Percentiles rank a stretch among this genome's conserved stretches.
These are phyloP conservation scores for Pseudogymnoascus sp. DNA, from an alignment of 2,329 filamentous ascomycete species.

Conservation along the genomic window DNA sequence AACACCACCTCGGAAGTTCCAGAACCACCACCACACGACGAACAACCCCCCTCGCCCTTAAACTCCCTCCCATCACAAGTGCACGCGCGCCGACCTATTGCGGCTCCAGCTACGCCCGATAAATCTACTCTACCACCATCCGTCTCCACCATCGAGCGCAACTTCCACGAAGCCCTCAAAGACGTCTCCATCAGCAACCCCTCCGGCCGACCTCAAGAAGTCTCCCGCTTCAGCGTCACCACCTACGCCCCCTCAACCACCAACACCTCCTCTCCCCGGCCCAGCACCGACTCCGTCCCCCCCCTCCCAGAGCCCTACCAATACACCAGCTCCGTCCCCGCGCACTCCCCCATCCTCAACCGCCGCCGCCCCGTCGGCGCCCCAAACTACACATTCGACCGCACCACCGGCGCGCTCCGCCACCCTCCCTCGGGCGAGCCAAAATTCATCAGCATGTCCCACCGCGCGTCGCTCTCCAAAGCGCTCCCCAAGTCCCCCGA, in stretches of 20 bases:
- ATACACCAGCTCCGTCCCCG: slow-evolving; percentile 19
- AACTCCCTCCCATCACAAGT: slow-evolving; percentile 6
- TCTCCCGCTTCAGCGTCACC: slow-evolving; percentile 28
- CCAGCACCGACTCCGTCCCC: slow-evolving; percentile 23
- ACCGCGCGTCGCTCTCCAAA: slow-evolving; percentile 37
- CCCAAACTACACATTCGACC: slow-evolving; percentile 8
- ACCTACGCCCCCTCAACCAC: slow-evolving; percentile 27
- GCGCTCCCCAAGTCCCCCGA: slow-evolving; percentile 52
- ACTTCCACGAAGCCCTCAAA: slow-evolving; percentile 23
- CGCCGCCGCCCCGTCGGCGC: slow-evolving; percentile 23
- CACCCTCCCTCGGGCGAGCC: slow-evolving; percentile 16
- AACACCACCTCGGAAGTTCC: slow-evolving; percentile 15
- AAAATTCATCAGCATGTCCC: slow-evolving; percentile 25
- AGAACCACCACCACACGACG: background rate
- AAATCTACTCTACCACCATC: slow-evolving; percentile 11
- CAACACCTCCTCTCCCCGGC: slow-evolving; percentile 22
- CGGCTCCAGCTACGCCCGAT: background rate
- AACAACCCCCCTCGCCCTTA: background rate
- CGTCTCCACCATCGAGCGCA: slow-evolving; percentile 22
- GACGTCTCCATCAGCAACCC: slow-evolving; percentile 14
- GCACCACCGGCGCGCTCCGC: background rate
- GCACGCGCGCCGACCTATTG: background rate
- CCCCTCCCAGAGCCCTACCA: background rate
- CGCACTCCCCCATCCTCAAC: slow-evolving; percentile 22
- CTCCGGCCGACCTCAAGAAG: slow-evolving; percentile 20